Evolutionary conservation across 176 grass and related monocot genomes (phyloP).

Genomic region (Leersia perrieri): DNA sequence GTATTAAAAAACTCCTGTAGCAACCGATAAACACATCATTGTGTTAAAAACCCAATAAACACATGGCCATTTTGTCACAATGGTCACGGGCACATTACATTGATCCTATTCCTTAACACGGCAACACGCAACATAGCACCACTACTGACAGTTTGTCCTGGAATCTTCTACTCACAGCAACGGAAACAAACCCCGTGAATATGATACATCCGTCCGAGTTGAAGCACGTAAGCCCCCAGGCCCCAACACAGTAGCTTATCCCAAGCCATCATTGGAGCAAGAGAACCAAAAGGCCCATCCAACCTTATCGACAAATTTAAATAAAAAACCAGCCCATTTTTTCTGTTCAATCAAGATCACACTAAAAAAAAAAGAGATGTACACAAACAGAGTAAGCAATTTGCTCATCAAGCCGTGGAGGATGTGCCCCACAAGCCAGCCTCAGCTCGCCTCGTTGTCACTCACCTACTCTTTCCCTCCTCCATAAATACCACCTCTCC

Average conservation of each 20-base stretch:
- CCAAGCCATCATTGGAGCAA: conserved; percentile 16
- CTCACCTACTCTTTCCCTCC: conserved; percentile 34
- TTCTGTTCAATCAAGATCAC: conserved; percentile 18
- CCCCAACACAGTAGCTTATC: conserved; percentile 1
- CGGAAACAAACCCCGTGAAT: not conserved
- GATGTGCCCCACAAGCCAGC: not conserved
- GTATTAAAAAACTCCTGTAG: not conserved
- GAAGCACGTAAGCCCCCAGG: not conserved
- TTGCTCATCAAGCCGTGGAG: not conserved
- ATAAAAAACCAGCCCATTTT: not conserved
- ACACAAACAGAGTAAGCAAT: not conserved
- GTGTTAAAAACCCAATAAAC: not conserved
- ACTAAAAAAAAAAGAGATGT: not conserved
- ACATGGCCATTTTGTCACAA: not conserved
- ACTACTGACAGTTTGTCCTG: no score
- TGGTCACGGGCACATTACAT: not conserved
- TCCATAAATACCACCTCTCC: conserved; percentile 44
- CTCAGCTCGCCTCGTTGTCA: conserved; percentile 25
- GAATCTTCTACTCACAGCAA: not conserved
- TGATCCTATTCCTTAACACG: not conserved
- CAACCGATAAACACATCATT: not conserved
- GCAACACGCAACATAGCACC: not conserved
- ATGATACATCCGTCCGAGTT: not conserved
- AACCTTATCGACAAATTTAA: conserved; percentile 13
- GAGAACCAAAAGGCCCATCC: conserved; percentile 27